A percentile compares a stretch with the other conserved stretches of the same genome.
Conservation (phyloP, 2,329 filamentous ascomycete genomes). For the Cryphonectria nitschkei region DNA sequence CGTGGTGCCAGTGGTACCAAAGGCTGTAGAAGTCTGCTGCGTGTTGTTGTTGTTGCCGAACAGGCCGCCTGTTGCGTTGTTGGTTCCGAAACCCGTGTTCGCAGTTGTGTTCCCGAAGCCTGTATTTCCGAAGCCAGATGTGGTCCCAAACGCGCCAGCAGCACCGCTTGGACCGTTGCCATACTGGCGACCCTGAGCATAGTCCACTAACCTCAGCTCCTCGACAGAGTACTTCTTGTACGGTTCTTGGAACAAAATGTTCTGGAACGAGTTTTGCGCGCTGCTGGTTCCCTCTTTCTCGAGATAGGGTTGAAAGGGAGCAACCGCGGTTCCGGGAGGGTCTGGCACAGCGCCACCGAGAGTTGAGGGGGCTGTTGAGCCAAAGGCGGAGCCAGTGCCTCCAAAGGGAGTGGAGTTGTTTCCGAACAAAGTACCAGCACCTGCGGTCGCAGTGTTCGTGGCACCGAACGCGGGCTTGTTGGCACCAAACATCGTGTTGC, state of each 20-base stretch:
- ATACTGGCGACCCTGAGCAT: constrained; percentile 80
- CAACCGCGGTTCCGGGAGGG: constrained; percentile 69
- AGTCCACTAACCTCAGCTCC: constrained; percentile 82
- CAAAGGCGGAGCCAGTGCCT: constrained; percentile 45
- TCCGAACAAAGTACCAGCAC: constrained; percentile 51
- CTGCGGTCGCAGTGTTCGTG: constrained; percentile 40
- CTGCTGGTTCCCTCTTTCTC: constrained; percentile 73
- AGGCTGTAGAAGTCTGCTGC: constrained; percentile 41
- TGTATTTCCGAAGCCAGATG: constrained; percentile 50
- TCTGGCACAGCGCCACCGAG: constrained; percentile 58
- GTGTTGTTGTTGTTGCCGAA: constrained; percentile 44
- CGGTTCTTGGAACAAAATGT: constrained; percentile 74
- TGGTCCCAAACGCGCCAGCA: constrained; percentile 80
- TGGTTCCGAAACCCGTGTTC: constrained; percentile 41
- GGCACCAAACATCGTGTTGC: constrained; percentile 56
- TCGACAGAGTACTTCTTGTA: constrained; percentile 93
- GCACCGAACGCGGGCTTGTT: constrained; percentile 53
- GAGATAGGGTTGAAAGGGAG: constrained; percentile 68
- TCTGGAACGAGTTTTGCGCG: constrained; percentile 71
- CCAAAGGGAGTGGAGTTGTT: constrained; percentile 42
- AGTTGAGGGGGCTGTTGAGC: constrained; percentile 49
- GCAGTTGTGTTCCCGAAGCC: constrained; percentile 51
- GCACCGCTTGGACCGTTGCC: constrained; percentile 87
- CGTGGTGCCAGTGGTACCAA: constrained; percentile 46
- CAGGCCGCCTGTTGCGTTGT: constrained; percentile 43